Evolutionary conservation across 352 stramenopile genomes (phyloP).

Genomic region (Phytophthora sansomeana): DNA sequence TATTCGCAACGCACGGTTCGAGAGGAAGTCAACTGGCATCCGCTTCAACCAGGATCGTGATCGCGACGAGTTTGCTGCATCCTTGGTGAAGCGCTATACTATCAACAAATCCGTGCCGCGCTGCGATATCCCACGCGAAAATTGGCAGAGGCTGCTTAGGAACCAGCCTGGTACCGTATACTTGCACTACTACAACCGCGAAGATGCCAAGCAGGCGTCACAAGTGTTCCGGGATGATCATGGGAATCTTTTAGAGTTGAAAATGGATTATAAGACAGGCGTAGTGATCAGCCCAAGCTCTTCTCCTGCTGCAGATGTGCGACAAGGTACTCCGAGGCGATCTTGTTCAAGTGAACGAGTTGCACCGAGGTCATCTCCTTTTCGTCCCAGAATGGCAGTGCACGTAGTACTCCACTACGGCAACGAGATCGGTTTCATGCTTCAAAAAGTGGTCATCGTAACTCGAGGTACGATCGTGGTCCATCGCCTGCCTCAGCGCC

Average conservation of each 20-base stretch:
- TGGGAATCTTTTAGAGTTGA: conserved; percentile 47
- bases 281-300: conserved; percentile 36
- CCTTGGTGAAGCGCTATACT: conserved; percentile 57
- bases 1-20: conserved; percentile 54
- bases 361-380: conserved; percentile 27
- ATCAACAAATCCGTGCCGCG: conserved; percentile 58
- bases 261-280: conserved; percentile 49
- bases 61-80: conserved; percentile 54
- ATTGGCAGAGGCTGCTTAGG: conserved; percentile 63
- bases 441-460: conserved; percentile 15
- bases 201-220: conserved; percentile 53
- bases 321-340: conserved; percentile 19
- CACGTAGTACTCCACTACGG: conserved; percentile 22
- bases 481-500: not conserved
- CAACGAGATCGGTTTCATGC: conserved; percentile 21
- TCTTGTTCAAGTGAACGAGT: conserved; percentile 50
- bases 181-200: conserved; percentile 64
- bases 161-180: conserved; percentile 45
- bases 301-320: conserved; percentile 14
- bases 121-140: conserved; percentile 61
- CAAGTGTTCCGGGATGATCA: conserved; percentile 52
- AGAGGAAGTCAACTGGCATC: conserved; percentile 66
- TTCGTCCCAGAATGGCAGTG: conserved; percentile 26
- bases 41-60: conserved; percentile 70
- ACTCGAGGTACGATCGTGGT: conserved; percentile 16